A percentile compares a stretch with the other conserved stretches of the same genome.
These are phyloP conservation scores for Hypoxylon rickii DNA, from an alignment of 495 filamentous ascomycete species.

Conservation along the genomic window DNA sequence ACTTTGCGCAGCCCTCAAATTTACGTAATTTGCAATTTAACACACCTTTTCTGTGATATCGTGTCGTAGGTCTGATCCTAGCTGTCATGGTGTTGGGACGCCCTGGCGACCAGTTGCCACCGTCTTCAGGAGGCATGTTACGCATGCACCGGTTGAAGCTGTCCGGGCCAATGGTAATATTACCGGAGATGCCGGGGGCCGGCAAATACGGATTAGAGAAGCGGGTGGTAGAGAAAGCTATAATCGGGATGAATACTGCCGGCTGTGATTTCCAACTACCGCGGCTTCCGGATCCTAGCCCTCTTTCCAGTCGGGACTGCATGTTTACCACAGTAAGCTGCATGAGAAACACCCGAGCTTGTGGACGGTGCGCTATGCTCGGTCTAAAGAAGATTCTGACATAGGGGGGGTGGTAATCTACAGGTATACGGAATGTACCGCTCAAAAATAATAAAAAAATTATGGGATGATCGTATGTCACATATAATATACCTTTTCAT, in stretches of 20 bases:
- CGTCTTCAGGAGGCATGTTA: slow-evolving; percentile 10
- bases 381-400: background rate
- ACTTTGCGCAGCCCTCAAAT: too few relatives aligned
- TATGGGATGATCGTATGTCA: too few relatives aligned
- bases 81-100: slow-evolving; percentile 2
- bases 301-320: background rate
- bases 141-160: slow-evolving; percentile 18
- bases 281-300: slow-evolving; percentile 12
- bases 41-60: too few relatives aligned
- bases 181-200: slow-evolving; percentile 33
- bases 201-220: slow-evolving; percentile 29
- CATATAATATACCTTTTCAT: too few relatives aligned
- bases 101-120: slow-evolving; percentile 1
- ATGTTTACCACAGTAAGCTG: slow-evolving; percentile 19
- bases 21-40: too few relatives aligned
- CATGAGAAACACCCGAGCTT: background rate
- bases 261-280: slow-evolving; percentile 23
- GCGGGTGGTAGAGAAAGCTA: slow-evolving; percentile 13
- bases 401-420: background rate
- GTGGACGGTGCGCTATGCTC: background rate
- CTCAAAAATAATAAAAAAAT: too few relatives aligned
- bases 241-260: slow-evolving; percentile 32
- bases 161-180: slow-evolving; percentile 33
- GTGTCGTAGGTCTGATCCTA: too few relatives aligned
- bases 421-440: too few relatives aligned